Conservation (phyloP, 2,329 filamentous ascomycete species). For the Kalaharituber pfeilii region DNA sequence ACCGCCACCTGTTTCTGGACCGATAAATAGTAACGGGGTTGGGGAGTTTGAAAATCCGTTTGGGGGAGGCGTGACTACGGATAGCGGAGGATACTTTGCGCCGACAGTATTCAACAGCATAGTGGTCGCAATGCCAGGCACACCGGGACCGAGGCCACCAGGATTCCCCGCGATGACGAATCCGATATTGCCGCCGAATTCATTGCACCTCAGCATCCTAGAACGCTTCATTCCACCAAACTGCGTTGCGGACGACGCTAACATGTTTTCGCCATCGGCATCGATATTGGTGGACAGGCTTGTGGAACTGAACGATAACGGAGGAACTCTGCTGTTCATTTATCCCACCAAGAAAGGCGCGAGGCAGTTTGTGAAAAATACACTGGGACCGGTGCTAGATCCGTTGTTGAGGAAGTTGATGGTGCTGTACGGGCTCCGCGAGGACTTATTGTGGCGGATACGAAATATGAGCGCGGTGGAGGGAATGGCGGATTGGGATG, state of each 20-base stretch:
- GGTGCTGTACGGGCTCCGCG: constrained; percentile 21
- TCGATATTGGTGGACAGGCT: constrained; percentile 22
- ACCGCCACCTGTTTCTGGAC: constrained; percentile 14
- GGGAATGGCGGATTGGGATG: constrained; percentile 20
- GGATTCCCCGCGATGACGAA: constrained; percentile 4
- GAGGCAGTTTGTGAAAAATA: constrained; percentile 20
- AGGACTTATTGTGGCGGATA: constrained; percentile 21
- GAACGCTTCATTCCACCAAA: constrained; percentile 23
- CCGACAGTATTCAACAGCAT: constrained; percentile 22
- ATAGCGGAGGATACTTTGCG: constrained; percentile 20
- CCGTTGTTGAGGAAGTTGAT: constrained; percentile 22
- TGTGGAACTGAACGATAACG: constrained; percentile 19
- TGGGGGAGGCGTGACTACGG: constrained; percentile 9
- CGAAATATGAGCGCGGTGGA: constrained; percentile 21
- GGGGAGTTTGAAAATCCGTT: constrained; percentile 17
- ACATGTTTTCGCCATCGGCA: constrained; percentile 21
- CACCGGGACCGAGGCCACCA: constrained; percentile 13
- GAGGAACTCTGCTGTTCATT: constrained; percentile 21
- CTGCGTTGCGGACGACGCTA: constrained; percentile 18
- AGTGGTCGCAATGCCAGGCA: constrained; percentile 20
- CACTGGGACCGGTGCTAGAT: constrained; percentile 22
- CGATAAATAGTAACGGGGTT: constrained; percentile 13
- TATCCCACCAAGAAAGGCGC: constrained; percentile 23
- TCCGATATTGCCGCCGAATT: constrained; percentile 21
- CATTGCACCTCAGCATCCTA: constrained; percentile 21